Conservation (phyloP, 495 filamentous ascomycete species). For the Saxispiralis lemnorum region DNA sequence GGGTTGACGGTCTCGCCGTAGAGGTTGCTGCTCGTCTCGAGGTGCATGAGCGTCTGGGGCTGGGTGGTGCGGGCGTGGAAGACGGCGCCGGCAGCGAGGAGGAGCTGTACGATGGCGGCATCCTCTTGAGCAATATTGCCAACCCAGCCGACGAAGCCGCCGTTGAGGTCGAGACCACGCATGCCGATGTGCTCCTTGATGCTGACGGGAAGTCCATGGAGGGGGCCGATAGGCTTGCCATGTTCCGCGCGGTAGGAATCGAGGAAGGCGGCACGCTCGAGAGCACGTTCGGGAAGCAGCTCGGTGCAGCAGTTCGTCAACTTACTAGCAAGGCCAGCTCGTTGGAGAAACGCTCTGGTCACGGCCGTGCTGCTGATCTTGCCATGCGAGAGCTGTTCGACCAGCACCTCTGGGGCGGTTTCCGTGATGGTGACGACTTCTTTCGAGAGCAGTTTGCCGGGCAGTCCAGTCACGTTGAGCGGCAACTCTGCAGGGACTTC, state of each 20-base stretch:
- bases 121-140: slow-evolving; percentile 26
- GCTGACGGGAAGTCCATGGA: slow-evolving; percentile 52
- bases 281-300: slow-evolving; percentile 34
- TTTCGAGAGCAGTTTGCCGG: slow-evolving; percentile 28
- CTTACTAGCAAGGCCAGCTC: slow-evolving; percentile 42
- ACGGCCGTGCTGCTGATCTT: slow-evolving; percentile 30
- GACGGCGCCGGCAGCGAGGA: slow-evolving; percentile 31
- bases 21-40: slow-evolving; percentile 37
- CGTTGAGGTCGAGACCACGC: slow-evolving; percentile 34
- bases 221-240: slow-evolving; percentile 34
- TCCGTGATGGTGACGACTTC: slow-evolving; percentile 36
- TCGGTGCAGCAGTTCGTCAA: slow-evolving; percentile 47
- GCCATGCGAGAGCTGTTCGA: slow-evolving; percentile 28
- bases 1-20: slow-evolving; percentile 45
- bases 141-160: slow-evolving; percentile 31
- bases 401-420: slow-evolving; percentile 26
- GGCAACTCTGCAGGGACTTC: slow-evolving; percentile 21
- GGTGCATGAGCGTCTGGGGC: slow-evolving; percentile 44
- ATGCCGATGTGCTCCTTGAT: slow-evolving; percentile 51
- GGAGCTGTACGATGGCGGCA: slow-evolving; percentile 30
- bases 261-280: slow-evolving; percentile 20
- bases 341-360: slow-evolving; percentile 39
- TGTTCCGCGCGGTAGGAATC: slow-evolving; percentile 21
- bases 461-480: slow-evolving; percentile 28
- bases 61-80: slow-evolving; percentile 38